Evolutionary conservation across 495 filamentous ascomycete genomes (phyloP), one percentile per base, ranked within the genome.

Genomic region (Corynascus novoguineensis): DNA sequence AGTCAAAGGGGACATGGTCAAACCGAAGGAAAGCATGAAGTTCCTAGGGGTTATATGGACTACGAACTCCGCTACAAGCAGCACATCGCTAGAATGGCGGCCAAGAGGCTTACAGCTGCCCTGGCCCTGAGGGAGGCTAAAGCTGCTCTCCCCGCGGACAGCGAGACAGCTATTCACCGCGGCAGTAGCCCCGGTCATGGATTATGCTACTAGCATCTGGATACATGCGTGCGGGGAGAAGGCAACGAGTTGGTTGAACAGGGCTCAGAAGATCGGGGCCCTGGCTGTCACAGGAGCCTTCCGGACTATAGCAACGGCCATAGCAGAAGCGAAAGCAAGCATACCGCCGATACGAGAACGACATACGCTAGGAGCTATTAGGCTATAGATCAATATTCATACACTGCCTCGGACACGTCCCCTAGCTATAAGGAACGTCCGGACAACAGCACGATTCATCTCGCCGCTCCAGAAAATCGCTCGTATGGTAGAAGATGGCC

Each of bases 161-260:
- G 34, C 54, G 34, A 48, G 54, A 49, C 54, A 49, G 27, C 34
- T 57, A 12, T 57, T 57, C 14, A 14, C 34, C 10, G 31, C 44
- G 24, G 50, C 22, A 24, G 54, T 57, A n/a, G 54, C 44, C 21
- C 54, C 44, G 2, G 54, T 50, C n/a, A 41, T 57, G 34, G 45
- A 57, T 34, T 57, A 57, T 34, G 45, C 54, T 49, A 21, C 54
- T 21, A 50, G 21, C n/a, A 45, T 57, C 31, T 57, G 45, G 54
- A 57, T 41, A 45, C 44, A 57, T 24, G 34, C 44, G 5, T 50
- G 31, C 34, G 34, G 45, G 44, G 34, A 47, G 21, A 49, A 50
- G 45, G 53, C 52, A 46, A 17, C 22, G 38, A 22, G 40, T 19
- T 55, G 52, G 52, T 40, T 55, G 29, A 55, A 55, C 29, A 55